Conservation (phyloP, 768 basidiomycete species). For the Macrocybe gigantea region DNA sequence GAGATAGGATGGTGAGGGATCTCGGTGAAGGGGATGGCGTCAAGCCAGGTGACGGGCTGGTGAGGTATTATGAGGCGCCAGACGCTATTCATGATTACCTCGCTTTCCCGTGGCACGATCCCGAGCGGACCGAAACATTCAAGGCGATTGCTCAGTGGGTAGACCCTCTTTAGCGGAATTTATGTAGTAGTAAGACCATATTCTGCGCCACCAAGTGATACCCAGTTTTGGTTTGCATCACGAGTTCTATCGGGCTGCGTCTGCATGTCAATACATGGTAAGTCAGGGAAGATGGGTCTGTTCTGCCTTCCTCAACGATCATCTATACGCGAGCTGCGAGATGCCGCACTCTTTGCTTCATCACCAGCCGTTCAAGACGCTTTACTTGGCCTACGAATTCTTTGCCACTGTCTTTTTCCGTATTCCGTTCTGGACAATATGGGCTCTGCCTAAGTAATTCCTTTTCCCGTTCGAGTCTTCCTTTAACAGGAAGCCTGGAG, state of each 20-base stretch:
- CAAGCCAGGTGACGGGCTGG: constrained; percentile 32
- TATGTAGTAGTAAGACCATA: no score
- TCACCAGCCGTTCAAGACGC: neutral
- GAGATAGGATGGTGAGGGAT: constrained; percentile 43
- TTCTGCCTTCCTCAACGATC: no score
- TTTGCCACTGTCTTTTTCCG: constrained; percentile 1
- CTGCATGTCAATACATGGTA: no score
- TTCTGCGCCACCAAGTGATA: no score
- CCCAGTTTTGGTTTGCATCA: no score
- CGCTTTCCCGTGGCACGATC: constrained; percentile 43
- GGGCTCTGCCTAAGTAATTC: no score
- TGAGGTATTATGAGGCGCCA: constrained; percentile 41
- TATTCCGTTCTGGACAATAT: neutral
- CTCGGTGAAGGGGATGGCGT: constrained; percentile 32
- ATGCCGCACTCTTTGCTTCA: neutral
- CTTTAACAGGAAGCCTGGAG: no score
- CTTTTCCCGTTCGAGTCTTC: no score
- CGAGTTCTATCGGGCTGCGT: no score
- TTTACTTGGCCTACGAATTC: neutral
- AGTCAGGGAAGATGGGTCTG: no score
- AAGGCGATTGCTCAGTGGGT: constrained; percentile 48
- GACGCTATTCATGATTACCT: constrained; percentile 54
- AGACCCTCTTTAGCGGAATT: no score
- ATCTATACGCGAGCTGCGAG: no score
- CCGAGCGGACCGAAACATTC: constrained; percentile 43